phyloP scores from a whole-genome alignment of 2,329 filamentous ascomycete species.

The Neopestalotiopsis sp. region DNA sequence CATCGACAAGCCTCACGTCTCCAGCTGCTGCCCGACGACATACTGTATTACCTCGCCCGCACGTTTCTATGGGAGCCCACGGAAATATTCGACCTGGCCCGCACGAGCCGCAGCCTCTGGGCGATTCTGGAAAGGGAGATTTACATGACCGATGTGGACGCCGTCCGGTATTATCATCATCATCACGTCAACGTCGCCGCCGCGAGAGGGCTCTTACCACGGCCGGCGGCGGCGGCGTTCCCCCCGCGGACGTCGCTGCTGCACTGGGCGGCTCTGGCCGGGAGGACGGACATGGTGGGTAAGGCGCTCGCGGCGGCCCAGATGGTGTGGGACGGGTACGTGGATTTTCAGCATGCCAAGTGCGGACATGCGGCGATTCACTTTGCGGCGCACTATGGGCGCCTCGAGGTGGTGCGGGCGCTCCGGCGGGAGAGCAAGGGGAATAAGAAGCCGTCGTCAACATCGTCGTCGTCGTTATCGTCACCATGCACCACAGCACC shows the following conservation, averaged over 20 bases:
- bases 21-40: conserved; percentile 4
- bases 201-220: too few species aligned
- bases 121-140: not conserved
- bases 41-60: conserved; percentile 1
- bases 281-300: not conserved
- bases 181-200: too few species aligned
- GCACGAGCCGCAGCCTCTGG: conserved; percentile 8
- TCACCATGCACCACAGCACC: too few species aligned
- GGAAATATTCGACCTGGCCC: conserved; percentile 5
- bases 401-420: not conserved
- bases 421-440: not conserved
- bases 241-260: conserved; percentile 1
- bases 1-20: not conserved
- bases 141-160: conserved; percentile 1
- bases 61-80: not conserved
- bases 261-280: conserved; percentile 7
- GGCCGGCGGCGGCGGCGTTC: too few species aligned
- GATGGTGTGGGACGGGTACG: not conserved
- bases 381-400: conserved; percentile 7
- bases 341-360: not conserved
- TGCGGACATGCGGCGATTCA: conserved; percentile 6
- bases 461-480: too few species aligned
- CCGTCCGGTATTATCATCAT: not conserved
- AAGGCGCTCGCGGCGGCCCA: not conserved
- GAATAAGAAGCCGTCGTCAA: not conserved